Percentiles rank a stretch among this genome's conserved stretches.
phyloP scores from a whole-genome alignment of 768 basidiomycete genomes.

The Lyophyllum shimeji region DNA sequence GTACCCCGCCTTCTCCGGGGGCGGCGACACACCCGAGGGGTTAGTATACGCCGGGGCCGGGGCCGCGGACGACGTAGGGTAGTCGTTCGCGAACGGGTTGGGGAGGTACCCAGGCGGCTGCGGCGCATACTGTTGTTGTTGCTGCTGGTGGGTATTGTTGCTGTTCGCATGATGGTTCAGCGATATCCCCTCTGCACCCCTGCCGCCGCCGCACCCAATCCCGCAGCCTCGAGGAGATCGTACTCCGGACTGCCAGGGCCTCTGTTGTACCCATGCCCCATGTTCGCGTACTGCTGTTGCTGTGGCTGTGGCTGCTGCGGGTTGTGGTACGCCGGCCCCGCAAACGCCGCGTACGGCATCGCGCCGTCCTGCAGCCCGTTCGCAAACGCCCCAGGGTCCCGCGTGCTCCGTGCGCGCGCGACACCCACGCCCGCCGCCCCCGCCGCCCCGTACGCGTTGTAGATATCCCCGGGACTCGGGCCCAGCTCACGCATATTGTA shows the following conservation, averaged over 20 bases:
- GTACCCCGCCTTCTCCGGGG: slow-evolving; percentile 7
- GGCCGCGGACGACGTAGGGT: not conserved
- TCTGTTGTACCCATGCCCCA: slow-evolving; percentile 11
- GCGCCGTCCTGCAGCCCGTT: slow-evolving; percentile 34
- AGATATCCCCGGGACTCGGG: slow-evolving; percentile 29
- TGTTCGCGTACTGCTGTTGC: not conserved
- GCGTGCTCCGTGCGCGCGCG: slow-evolving; percentile 36
- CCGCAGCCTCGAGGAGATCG: slow-evolving; percentile 25
- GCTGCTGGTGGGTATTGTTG: slow-evolving; percentile 10
- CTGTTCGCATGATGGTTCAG: slow-evolving; percentile 7
- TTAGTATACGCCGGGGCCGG: too few species aligned
- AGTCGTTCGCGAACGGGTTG: not conserved
- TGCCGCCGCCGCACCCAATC: slow-evolving; percentile 7
- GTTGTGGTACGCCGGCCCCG: slow-evolving; percentile 20
- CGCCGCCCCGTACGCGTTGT: slow-evolving; percentile 24
- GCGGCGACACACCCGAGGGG: not conserved
- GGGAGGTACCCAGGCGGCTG: not conserved
- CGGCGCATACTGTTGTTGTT: not conserved
- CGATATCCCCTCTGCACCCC: slow-evolving; percentile 20
- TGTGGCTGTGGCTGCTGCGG: not conserved
- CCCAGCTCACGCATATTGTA: slow-evolving; percentile 45
- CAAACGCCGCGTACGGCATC: slow-evolving; percentile 40
- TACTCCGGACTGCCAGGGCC: slow-evolving; percentile 14
- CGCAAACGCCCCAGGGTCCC: slow-evolving; percentile 28
- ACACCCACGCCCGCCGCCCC: slow-evolving; percentile 46